Evolutionary conservation across 176 grass and related monocot genomes (phyloP), one percentile per base, ranked within the genome.

Genomic region (Musa troglodytarum): DNA sequence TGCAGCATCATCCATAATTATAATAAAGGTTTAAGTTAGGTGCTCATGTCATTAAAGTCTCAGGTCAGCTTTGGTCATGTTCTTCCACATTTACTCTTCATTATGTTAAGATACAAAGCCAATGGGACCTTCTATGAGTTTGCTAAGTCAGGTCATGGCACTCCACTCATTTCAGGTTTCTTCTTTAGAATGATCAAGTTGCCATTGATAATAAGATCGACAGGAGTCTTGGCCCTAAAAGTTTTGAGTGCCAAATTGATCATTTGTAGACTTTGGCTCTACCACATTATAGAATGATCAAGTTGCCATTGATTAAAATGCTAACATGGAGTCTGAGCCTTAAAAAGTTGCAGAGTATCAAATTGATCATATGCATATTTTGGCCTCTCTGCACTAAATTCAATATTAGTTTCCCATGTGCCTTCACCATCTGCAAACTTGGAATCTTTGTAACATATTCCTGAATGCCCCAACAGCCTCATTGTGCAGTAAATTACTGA

Each of bases 371-470:
- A 43, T 43, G 34, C 25, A 54, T 22, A 52, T 54, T 43, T 43
- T 54, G 12, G 50, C 13, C 14, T 50, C 8, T 11, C 50, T 54
- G 51, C 51, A 73, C 24, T 73, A 54, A 54, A 24, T 73, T 53
- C 71, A 73, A 10, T 10, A 70, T 21, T 8, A 50, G 43, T 70
- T 19, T 28, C 72, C 53, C 72, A 57, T 57, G 72, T 74, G 72
- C 21, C 8, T 71, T 9, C 19, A 51, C 15, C 50, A 52, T 51
- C 4, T 28, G 23, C 23, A 56, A 74, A 7, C 53, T 74, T 55
- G 72, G 72, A 74, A 11, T 43, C 20, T 74, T 56, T 55, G 13
- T 23, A 28, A 53, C 29, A 56, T 74, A 74, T 56, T 74, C 28
- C 16, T 34, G 11, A 68, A 4, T 43, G 23, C 2, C 11, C 72